Evolutionary conservation across 805 yeast genomes (phyloP), one percentile per base, ranked within the genome.

Genomic region (Zygotorulaspora florentina): DNA sequence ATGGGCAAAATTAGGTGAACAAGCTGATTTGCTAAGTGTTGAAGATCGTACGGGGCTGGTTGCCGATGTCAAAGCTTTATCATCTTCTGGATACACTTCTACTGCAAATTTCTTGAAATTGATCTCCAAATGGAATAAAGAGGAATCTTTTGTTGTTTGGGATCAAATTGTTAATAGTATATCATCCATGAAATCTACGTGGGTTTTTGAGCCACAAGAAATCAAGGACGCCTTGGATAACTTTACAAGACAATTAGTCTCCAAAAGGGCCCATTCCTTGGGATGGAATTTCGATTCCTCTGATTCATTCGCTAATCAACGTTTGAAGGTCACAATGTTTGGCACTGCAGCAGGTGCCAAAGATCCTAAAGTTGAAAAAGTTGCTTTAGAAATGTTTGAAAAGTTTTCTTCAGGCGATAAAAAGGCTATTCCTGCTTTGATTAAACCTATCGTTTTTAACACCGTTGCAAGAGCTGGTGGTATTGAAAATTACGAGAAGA

Each of bases 1-100:
- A 64, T 81, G 89, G 81, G 67, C 71, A 40, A 80, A 81, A 62
- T 73, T 85, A 55, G 87, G 87, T 44, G 61, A 75, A 50, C 75
- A 74, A 34, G 72, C 72, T 9, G 80, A 80, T 34, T 68, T 75
- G 55, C 73, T 86, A 56, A 74, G 87, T 9, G 84, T 82, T 42
- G 86, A 83, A 62, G 95, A 86, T 66, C 79, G 87, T 66, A 80
- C 83, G 45, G 91, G 90, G 35, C 73, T 84, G 55, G 84, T 85
- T 39, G 85, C 90, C n/a, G 95, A 86, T 67, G 86, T 86, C 15
- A 79, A 76, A 42, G 77, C 87, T 8, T 72, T 85, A 54, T 79
- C 91, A 4, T 69, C 81, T 23, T 80, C 91, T 15, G 93, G 93
- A 26, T 75, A 76, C 56, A 77, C 83, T 45, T 70, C 81, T 20